These are phyloP conservation scores for Fusarium virguliforme DNA, from an alignment of 2,329 filamentous ascomycete genomes.

Conservation along the genomic window DNA sequence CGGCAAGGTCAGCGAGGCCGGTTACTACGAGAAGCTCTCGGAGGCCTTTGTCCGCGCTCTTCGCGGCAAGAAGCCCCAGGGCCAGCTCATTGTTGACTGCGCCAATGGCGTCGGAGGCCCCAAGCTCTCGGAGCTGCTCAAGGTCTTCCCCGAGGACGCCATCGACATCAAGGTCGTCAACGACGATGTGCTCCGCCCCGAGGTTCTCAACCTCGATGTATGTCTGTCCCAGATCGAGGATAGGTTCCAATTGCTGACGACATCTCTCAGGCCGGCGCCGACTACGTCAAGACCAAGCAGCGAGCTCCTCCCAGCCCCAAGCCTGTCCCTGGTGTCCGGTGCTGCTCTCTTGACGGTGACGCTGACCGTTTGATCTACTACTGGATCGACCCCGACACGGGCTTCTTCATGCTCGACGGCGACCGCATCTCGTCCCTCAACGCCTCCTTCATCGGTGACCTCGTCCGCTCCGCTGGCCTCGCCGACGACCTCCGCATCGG, in stretches of 20 bases:
- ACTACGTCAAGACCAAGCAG: conserved; percentile 98
- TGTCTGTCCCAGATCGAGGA: conserved; percentile 50
- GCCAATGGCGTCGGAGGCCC: conserved; percentile 97
- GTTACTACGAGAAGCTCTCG: conserved; percentile 95
- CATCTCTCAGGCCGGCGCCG: conserved; percentile 82
- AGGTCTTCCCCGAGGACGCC: conserved; percentile 80
- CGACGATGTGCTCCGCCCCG: conserved; percentile 91
- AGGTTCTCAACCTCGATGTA: conserved; percentile 90
- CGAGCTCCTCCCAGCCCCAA: conserved; percentile 88
- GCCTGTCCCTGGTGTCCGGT: conserved; percentile 81
- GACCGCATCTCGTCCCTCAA: conserved; percentile 97
- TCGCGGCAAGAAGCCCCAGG: conserved; percentile 80
- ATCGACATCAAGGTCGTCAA: conserved; percentile 91
- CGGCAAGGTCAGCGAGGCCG: conserved; percentile 88
- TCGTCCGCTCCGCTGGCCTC: conserved; percentile 85
- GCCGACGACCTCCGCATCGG: conserved; percentile 88
- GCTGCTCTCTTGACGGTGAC: conserved; percentile 94
- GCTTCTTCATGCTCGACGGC: conserved; percentile 94
- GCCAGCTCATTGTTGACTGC: conserved; percentile 88
- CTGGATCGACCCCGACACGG: conserved; percentile 85
- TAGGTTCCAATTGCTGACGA: conserved; percentile 25
- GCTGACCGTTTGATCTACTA: conserved; percentile 97
- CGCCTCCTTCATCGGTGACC: conserved; percentile 92
- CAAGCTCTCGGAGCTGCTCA: conserved; percentile 89
- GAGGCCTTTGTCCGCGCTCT: conserved; percentile 89